Evolutionary conservation across 1,139 yeast genomes (phyloP), one percentile per base, ranked within the genome.

Genomic region (Pichia sp.): DNA sequence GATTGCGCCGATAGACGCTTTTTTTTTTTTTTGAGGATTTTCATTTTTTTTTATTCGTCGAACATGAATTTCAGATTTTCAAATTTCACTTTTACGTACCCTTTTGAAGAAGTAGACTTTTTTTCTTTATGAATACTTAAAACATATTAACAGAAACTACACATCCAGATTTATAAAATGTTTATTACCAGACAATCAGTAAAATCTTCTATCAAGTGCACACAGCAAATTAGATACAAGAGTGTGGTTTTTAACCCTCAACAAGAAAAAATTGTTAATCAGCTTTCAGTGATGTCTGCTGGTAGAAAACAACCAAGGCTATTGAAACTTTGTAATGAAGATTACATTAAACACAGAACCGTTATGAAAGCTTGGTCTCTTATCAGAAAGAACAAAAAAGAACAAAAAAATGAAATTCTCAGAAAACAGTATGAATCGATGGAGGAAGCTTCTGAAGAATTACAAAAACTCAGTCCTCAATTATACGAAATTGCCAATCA

Each of bases 301-400:
- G 76, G 86, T 49, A 80, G 87, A 68, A 89, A 87, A 66, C 92
- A 84, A 63, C 97, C 98, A 39, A 78, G 81, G 56, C 70, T 87
- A 56, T 67, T 92, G 51, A 85, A 80, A 57, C 70, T 89, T 37
- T 76, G 87, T 50, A 70, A 78, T 32, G 97, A 90, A 63, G 98
- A 92, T 61, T 71, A 82, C 50, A 72, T 90, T 52, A 86, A 94
- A 60, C 97, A 92, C 62, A 78, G 79, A 56, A 80, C 90, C 12
- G 84, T 92, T 45, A 80, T 78, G 58, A 81, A 79, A 49, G 97
- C 97, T 7, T 92, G 97, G 97, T 68, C 76, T 20, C 59, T 79
- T 22, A 72, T 74, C 59, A 75, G 78, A 57, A 72, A 80, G 45
- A 73, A 77, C 45, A 73, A 78, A 51, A 55, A 51, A 24, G 40